These are phyloP conservation scores for Pyrenochaeta sp. DNA, from an alignment of 2,329 filamentous ascomycete species.

Conservation along the genomic window DNA sequence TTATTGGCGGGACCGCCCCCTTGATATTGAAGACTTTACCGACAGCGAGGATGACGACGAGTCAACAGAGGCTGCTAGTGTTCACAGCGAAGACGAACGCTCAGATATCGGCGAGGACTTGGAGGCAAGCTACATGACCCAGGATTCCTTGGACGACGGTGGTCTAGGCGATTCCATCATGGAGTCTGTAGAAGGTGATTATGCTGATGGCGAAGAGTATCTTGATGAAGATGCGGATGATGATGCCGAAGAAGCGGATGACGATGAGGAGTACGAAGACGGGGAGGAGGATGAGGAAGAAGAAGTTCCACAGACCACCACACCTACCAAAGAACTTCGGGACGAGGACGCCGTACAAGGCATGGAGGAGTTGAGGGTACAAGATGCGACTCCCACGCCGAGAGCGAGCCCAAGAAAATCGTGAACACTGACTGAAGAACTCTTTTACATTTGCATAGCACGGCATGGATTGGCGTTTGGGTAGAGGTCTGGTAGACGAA, in stretches of 20 bases:
- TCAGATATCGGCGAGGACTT: constrained; percentile 56
- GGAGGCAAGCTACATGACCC: constrained; percentile 65
- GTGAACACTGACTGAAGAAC: too few relatives aligned
- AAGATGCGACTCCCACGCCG: constrained; percentile 31
- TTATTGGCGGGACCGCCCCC: constrained; percentile 88
- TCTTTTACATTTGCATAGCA: constrained; percentile 16
- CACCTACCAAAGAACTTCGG: constrained; percentile 16
- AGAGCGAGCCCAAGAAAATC: constrained; percentile 20
- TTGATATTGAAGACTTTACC: constrained; percentile 88
- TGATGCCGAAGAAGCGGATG: constrained; percentile 30
- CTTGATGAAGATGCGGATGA: constrained; percentile 29
- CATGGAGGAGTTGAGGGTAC: constrained; percentile 20
- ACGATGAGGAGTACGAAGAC: constrained; percentile 20
- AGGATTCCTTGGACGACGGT: constrained; percentile 57
- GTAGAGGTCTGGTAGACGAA: background rate
- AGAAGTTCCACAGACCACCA: constrained; percentile 23
- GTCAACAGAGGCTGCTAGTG: constrained; percentile 49
- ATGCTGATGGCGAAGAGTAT: constrained; percentile 30
- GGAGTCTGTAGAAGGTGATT: constrained; percentile 57
- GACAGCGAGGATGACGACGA: constrained; percentile 71
- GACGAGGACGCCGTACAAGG: constrained; percentile 7
- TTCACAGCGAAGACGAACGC: constrained; percentile 61
- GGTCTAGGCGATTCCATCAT: constrained; percentile 57
- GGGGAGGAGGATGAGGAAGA: constrained; percentile 31
- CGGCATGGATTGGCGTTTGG: constrained; percentile 22